Evolutionary conservation across 73 alveolate species (phyloP).

Genomic region (Paraurostyla sp.): DNA sequence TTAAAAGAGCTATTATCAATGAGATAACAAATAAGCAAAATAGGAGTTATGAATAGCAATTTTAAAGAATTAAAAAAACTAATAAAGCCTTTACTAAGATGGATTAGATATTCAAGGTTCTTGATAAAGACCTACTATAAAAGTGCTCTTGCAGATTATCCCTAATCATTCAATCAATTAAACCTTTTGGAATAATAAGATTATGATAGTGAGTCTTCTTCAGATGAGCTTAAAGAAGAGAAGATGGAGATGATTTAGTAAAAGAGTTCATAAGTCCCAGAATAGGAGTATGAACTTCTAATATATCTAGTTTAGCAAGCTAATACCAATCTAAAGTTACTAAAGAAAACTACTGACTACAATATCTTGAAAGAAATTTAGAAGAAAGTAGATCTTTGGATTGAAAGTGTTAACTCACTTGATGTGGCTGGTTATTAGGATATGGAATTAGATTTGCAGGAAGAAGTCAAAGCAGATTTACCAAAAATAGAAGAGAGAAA

Average conservation of each 20-base stretch:
- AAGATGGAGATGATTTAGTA: neutral
- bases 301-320: neutral
- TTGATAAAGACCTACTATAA: slow-evolving; percentile 24
- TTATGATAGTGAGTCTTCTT: slow-evolving; percentile 29
- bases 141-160: neutral
- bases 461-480: no score
- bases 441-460: no score
- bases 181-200: slow-evolving; percentile 39
- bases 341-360: slow-evolving; percentile 23
- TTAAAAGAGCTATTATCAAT: neutral
- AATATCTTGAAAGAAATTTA: neutral
- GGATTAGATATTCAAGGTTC: slow-evolving; percentile 19
- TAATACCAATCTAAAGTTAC: neutral
- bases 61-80: neutral
- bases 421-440: neutral
- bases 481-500: no score
- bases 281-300: neutral
- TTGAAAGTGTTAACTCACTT: neutral
- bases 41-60: slow-evolving; percentile 27
- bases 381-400: slow-evolving; percentile 1
- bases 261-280: neutral
- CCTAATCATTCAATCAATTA: neutral
- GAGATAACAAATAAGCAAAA: neutral
- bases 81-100: slow-evolving; percentile 16
- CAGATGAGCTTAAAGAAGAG: slow-evolving; percentile 1